Base-by-base conservation (phyloP, 805 yeast species). In the Suhomyces prunicola region DNA sequence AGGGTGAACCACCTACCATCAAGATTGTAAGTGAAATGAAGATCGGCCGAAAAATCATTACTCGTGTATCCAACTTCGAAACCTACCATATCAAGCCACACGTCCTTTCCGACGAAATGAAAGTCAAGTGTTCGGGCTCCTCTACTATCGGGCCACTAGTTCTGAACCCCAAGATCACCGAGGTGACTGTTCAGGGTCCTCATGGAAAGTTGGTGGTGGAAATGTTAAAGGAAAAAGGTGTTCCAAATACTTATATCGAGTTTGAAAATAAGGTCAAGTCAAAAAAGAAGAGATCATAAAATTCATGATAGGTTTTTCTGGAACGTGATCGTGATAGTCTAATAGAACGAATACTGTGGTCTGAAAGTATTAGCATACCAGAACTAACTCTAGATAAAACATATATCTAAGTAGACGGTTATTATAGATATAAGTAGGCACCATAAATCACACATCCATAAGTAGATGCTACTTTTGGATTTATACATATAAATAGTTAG, bases 101-200 rank as follows among this genome's bases (percentile, higher is more conserved):
- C 27, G 76, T 76, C 8, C 68, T 94, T 15, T 85, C 96, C 2
- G 83, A 82, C 29, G 87, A 84, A 44, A 69, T 93, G 57, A 84
- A 87, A 54, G 83, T 84, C 19, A 85, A 84, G 57, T 94, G 98
- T 66, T 92, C 97, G 10, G 97, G 97, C 0, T 89, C 97, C 0
- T 80, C 94, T 0, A 85, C 97, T 0, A 78, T 88, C 9, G 86
- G 86, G 0, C 83, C 81, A 27, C 80, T 83, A 42, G 73, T 74
- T 13, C 81, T 80, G 40, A 79, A 81, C 49, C 85, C 86, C 4
- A 79, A 77, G 39, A 62, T 79, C 0, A 67, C 76, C 41, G 96
- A 89, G 61, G 90, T 94, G 4, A 79, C 84, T 46, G 96, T 94
- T 2, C 98, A 94, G 71, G 99, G 99, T 0, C 88, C 93, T 2